Percentiles rank a stretch among this genome's conserved stretches.
phyloP scores from a whole-genome alignment of 208 protist genomes.

The Strigomonas galati region DNA sequence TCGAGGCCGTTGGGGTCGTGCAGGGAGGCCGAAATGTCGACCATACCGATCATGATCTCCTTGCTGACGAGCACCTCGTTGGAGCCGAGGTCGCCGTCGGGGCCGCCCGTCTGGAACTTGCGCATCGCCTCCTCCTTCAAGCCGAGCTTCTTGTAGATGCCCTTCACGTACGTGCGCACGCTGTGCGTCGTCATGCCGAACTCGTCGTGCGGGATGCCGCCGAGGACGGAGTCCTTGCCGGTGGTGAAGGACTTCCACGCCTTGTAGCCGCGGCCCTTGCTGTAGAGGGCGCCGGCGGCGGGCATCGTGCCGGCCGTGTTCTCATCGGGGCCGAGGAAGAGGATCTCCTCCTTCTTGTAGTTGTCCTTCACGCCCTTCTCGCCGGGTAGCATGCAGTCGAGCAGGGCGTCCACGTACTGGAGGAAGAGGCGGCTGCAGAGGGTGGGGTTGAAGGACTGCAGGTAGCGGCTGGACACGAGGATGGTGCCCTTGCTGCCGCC shows the following conservation, averaged over 20 bases:
- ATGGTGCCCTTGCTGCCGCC: conserved; percentile 95
- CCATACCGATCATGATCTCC: conserved; percentile 91
- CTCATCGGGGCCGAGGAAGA: conserved; percentile 96
- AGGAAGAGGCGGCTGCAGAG: conserved; percentile 85
- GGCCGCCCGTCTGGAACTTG: conserved; percentile 96
- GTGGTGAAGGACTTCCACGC: conserved; percentile 97
- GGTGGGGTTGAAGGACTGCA: conserved; percentile 67
- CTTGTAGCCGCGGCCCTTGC: conserved; percentile 78
- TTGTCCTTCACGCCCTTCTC: conserved; percentile 81
- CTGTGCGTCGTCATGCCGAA: conserved; percentile 96
- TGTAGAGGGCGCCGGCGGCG: conserved; percentile 64
- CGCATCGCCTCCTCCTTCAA: conserved; percentile 86
- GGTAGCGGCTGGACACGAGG: conserved; percentile 73
- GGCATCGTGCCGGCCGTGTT: conserved; percentile 91
- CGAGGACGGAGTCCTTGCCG: conserved; percentile 89
- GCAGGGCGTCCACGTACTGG: conserved; percentile 93
- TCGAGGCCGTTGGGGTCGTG: conserved; percentile 93
- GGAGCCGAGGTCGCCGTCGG: conserved; percentile 95
- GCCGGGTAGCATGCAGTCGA: conserved; percentile 90
- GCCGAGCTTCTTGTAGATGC: conserved; percentile 81
- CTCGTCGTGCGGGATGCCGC: conserved; percentile 95
- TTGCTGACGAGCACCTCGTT: conserved; percentile 95
- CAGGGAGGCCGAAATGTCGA: conserved; percentile 93
- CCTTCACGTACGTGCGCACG: conserved; percentile 92
- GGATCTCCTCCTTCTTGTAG: conserved; percentile 83